These are phyloP conservation scores for Saturnispora kantuleensis DNA, from an alignment of 805 yeast species.

Conservation along the genomic window DNA sequence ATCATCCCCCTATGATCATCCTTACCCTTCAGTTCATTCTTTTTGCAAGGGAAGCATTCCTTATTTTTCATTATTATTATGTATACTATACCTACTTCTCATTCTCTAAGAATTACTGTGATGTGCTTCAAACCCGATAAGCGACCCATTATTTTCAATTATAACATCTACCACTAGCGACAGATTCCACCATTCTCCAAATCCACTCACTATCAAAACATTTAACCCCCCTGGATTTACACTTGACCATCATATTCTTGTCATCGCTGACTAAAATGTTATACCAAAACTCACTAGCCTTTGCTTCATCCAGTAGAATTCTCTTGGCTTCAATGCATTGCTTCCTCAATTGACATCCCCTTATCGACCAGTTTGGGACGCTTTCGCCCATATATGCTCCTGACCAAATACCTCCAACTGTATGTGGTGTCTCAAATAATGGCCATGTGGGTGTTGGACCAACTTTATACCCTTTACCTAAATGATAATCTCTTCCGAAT, in stretches of 20 bases:
- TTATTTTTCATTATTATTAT: not conserved
- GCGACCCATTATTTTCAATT: slow-evolving; percentile 26
- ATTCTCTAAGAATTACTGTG: no score
- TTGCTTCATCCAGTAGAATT: slow-evolving; percentile 20
- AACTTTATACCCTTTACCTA: slow-evolving; percentile 19
- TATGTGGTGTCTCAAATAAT: slow-evolving; percentile 9
- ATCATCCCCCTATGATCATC: no score
- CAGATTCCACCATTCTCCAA: slow-evolving; percentile 38
- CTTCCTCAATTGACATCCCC: slow-evolving; percentile 9
- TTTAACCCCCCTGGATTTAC: slow-evolving; percentile 45
- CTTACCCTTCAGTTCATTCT: no score
- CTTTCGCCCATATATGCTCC: slow-evolving; percentile 11
- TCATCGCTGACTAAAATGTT: slow-evolving; percentile 67
- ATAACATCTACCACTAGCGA: slow-evolving; percentile 41
- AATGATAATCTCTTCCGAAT: slow-evolving; percentile 20
- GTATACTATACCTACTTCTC: not conserved
- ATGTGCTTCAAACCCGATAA: no score
- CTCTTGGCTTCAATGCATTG: slow-evolving; percentile 8
- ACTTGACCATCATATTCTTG: slow-evolving; percentile 57
- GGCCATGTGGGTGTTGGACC: slow-evolving; percentile 11
- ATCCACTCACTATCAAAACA: slow-evolving; percentile 52
- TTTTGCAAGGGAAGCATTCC: no score
- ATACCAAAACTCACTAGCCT: slow-evolving; percentile 39
- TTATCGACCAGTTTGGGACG: not conserved
- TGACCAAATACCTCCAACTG: slow-evolving; percentile 10